Base-by-base conservation (phyloP, 2,329 filamentous ascomycete species). In the Trichoderma lentiforme region DNA sequence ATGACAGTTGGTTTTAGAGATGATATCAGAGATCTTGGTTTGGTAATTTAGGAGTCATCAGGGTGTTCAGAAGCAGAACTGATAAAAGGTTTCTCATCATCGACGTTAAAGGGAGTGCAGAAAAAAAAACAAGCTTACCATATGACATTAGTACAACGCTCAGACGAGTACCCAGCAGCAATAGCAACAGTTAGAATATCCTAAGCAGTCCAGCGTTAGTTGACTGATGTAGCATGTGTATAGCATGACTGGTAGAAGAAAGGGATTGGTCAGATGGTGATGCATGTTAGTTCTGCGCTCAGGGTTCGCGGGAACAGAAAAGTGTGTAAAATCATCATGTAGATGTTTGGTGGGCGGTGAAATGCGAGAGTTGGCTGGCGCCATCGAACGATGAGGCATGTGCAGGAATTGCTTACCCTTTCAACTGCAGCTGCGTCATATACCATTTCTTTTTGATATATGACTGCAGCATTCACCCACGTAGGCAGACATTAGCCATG, bases 41-140 rank as follows among this genome's bases (percentile, higher is more conserved):
- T 91, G 89, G 89, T 83, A 90, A 89, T 86, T 84, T 84, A 81
- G 84, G 81, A 88, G 81, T 91, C 90, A 87, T 90, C 89, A 91
- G 82, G 76, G 80, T 79, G 77, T 88, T 92, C 90, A 92, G 90
- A 87, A 92, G 90, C 90, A 92, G 90, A 92, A 92, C 90, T 92
- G 90, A 86, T 86, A 81, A 84, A 83, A 82, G 75, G 77, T 83
- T 84, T 89, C 84, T 92, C 90, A 92, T 92, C 90, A 91, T 85
- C 34, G 24, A 72, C n/a, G 21, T 61, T n/a, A 43, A 36, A 51
- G n/a, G 34, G 18, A 30, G 18, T 12, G 43, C 3, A 39, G 18
- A 18, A 51, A 4, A n/a, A 39, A 26, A 57, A 30, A 14, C 5
- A 26, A 63, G 32, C 68, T 71, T 64, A 71, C 68, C 68, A 71